Base-by-base conservation (phyloP, 257 asterid species). In the Fraxinus anomala region DNA sequence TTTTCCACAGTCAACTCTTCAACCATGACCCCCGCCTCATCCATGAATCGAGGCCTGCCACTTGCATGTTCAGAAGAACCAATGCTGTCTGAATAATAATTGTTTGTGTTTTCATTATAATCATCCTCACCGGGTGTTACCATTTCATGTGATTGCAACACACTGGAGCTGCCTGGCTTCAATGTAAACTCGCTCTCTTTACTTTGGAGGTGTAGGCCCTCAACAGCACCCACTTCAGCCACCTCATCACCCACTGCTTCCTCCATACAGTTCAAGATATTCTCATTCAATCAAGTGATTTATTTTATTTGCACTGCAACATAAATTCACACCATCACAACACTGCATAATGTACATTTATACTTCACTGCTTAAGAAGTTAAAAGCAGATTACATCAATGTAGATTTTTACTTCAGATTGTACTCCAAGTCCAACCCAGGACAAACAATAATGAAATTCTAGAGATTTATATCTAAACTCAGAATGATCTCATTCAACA, bases 11-110 rank as follows among this genome's bases (percentile, higher is more conserved):
- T 91, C 89, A 94, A 81, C 83, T 92, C 97, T 81, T 89, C 94
- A 77, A 92, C 96, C 88, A 86, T 89, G 81, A 78, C 76, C 72
- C 93, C 94, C 47, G 94, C 75, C 80, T 87, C 88, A 83, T 93
- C 90, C 85, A 82, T 80, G 77, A 96, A 90, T 74, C 80, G 96
- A 34, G 97, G 96, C 82, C 97, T 92, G 65, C 88, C 91, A 84
- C 96, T 88, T 56, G 97, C 97, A 77, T 85, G 92, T 80, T 88
- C 99, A 61, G 98, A 95, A 72, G 94, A 91, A 85, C 88, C 94
- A 68, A 92, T 83, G 84, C 97, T 86, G 66, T 86, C 86, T 40
- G 86, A 63, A 84, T 77, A 84, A 61, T 68, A 83, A 85, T 81
- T 86, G 72, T 79, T 74, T 17, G 92, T 70, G 68, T 56, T 85